Evolutionary conservation across 257 asterid species (phyloP).

Genomic region (Solanum microdontum): DNA sequence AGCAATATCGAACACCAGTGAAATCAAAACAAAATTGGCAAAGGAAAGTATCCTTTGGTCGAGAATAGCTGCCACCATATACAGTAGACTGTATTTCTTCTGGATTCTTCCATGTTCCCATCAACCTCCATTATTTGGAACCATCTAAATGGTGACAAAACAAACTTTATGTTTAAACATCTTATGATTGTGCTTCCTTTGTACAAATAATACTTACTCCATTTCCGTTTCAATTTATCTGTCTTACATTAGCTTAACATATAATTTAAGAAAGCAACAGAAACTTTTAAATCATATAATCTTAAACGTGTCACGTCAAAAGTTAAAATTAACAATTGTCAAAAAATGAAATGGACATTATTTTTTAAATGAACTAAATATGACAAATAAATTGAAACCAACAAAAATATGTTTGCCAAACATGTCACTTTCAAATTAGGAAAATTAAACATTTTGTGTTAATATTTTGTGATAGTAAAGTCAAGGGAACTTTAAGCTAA

Average conservation of each 20-base stretch:
- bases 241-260: no score
- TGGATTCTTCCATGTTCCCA: neutral
- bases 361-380: no score
- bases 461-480: neutral
- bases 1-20: no score
- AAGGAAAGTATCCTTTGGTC: neutral
- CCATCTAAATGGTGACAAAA: neutral
- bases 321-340: no score
- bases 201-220: neutral
- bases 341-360: no score
- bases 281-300: no score
- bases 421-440: neutral
- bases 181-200: neutral
- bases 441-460: neutral
- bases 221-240: rapidly evolving
- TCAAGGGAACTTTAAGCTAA: neutral
- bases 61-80: neutral
- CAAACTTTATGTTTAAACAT: neutral
- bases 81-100: neutral
- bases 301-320: no score
- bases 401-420: neutral
- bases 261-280: no score
- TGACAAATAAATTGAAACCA: no score
- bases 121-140: neutral
- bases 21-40: neutral